Percentiles rank a stretch among this genome's conserved stretches.
Conservation (phyloP, 306 rosid genomes). For the Dalbergia cultrata region DNA sequence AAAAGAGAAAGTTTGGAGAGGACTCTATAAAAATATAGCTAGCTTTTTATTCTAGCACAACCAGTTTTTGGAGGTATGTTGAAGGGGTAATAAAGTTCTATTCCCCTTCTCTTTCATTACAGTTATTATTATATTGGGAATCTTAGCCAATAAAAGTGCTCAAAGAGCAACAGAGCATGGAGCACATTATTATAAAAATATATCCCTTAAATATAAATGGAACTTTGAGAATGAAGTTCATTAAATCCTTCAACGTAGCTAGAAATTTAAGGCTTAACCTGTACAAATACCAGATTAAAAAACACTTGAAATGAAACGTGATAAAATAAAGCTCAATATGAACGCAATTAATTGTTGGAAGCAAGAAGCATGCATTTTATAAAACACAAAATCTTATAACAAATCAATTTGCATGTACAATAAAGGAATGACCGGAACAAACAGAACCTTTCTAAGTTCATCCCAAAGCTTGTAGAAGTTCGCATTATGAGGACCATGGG, state of each 20-base stretch:
- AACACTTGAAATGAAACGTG: background rate
- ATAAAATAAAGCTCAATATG: slow-evolving; percentile 3
- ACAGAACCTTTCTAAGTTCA: slow-evolving; percentile 84
- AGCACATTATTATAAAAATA: background rate
- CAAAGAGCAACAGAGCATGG: slow-evolving; percentile 2
- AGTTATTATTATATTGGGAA: background rate
- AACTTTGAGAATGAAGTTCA: background rate
- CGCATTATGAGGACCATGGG: slow-evolving; percentile 81
- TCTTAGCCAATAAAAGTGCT: slow-evolving; percentile 24
- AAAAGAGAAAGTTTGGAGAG: slow-evolving; percentile 20
- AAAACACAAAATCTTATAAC: slow-evolving; percentile 1
- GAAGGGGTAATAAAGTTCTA: slow-evolving; percentile 28
- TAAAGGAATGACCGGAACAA: slow-evolving; percentile 14
- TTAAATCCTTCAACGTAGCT: background rate
- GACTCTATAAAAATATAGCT: slow-evolving; percentile 17
- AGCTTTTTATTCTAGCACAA: slow-evolving; percentile 21
- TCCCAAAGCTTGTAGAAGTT: slow-evolving; percentile 97
- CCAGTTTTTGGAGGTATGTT: slow-evolving; percentile 8
- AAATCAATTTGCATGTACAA: slow-evolving; percentile 9
- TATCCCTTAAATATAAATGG: slow-evolving; percentile 13
- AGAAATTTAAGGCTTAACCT: slow-evolving; percentile 28
- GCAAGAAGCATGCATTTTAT: slow-evolving; percentile 16
- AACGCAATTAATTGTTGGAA: slow-evolving; percentile 11
- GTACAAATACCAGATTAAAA: background rate
- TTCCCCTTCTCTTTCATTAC: background rate